A percentile compares a stretch with the other conserved stretches of the same genome.
Evolutionary conservation across 2,329 filamentous ascomycete genomes (phyloP).

Genomic region (Stemphylium vesicarium): DNA sequence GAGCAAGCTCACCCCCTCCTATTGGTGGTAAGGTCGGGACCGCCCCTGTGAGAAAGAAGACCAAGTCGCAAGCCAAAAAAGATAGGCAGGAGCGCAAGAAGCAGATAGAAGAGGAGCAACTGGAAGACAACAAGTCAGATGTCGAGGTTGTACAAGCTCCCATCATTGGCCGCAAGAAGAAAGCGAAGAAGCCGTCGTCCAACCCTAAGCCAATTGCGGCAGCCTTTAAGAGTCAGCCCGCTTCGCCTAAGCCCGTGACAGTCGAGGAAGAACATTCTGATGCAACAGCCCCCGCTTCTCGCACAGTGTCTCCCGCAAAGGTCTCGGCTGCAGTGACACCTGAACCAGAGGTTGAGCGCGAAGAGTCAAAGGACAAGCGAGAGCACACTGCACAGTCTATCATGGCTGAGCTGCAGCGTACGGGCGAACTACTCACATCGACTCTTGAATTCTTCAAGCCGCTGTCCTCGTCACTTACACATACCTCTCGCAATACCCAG

Average conservation of each 20-base stretch:
- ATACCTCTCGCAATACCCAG: constrained; percentile 33
- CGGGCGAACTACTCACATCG: constrained; percentile 47
- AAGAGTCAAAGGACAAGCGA: constrained; percentile 43
- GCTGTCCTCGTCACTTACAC: constrained; percentile 43
- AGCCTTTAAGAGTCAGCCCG: constrained; percentile 35
- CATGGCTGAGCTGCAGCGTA: constrained; percentile 48
- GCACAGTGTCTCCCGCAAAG: constrained; percentile 27
- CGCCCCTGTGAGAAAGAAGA: constrained; percentile 71
- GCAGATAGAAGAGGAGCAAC: constrained; percentile 67
- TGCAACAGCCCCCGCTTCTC: constrained; percentile 18
- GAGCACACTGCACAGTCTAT: constrained; percentile 45
- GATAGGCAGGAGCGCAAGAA: constrained; percentile 68
- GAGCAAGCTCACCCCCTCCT: constrained; percentile 71
- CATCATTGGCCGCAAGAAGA: constrained; percentile 81
- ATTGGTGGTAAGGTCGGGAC: constrained; percentile 69
- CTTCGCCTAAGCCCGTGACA: constrained; percentile 37
- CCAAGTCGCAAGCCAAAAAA: constrained; percentile 81
- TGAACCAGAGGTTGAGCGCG: constrained; percentile 31
- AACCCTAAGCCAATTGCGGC: constrained; percentile 31
- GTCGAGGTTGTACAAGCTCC: constrained; percentile 67
- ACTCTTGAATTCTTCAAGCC: constrained; percentile 54
- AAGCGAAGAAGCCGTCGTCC: constrained; percentile 70
- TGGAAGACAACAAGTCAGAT: constrained; percentile 55
- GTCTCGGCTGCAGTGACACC: constrained; percentile 30
- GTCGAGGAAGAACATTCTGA: constrained; percentile 38